phyloP scores from a whole-genome alignment of 2,329 filamentous ascomycete genomes.

The Acephala macrosclerotiorum region DNA sequence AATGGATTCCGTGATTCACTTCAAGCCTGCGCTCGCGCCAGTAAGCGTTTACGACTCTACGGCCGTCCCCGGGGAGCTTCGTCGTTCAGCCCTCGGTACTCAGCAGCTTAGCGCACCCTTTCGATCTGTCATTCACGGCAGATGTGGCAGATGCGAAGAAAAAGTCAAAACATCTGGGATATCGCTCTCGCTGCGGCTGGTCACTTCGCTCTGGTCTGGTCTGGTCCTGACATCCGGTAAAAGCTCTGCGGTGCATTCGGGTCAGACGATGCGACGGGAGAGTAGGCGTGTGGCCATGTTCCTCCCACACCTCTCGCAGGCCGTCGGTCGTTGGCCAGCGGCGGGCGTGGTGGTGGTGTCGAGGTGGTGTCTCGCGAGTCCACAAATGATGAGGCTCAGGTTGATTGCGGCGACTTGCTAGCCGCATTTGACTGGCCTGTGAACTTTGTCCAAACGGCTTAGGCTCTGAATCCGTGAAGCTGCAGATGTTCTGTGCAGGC shows the following conservation, averaged over 20 bases:
- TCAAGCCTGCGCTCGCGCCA: not conserved
- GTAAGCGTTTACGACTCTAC: not conserved
- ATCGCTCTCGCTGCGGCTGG: slow-evolving; percentile 3
- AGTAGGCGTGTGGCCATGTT: slow-evolving; percentile 2
- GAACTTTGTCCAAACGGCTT: not conserved
- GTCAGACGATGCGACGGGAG: slow-evolving; percentile 10
- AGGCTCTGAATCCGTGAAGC: not conserved
- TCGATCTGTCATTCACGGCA: slow-evolving; percentile 4
- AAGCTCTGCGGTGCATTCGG: not conserved
- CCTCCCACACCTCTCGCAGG: not conserved
- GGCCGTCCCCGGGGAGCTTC: no score
- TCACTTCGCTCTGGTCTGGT: not conserved
- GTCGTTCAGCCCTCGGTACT: slow-evolving; percentile 12
- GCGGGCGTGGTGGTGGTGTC: not conserved
- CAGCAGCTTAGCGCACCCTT: slow-evolving; percentile 4
- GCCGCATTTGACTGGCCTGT: not conserved
- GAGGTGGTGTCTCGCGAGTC: slow-evolving; percentile 3
- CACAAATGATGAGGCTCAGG: slow-evolving; percentile 11
- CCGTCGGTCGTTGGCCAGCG: not conserved
- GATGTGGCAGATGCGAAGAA: not conserved
- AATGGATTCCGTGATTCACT: not conserved
- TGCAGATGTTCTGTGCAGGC: slow-evolving; percentile 1
- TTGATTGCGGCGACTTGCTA: slow-evolving; percentile 4
- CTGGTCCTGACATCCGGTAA: no score
- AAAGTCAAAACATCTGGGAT: not conserved